These are phyloP conservation scores for Colletotrichum phormii DNA, from an alignment of 2,329 filamentous ascomycete genomes.

Conservation along the genomic window DNA sequence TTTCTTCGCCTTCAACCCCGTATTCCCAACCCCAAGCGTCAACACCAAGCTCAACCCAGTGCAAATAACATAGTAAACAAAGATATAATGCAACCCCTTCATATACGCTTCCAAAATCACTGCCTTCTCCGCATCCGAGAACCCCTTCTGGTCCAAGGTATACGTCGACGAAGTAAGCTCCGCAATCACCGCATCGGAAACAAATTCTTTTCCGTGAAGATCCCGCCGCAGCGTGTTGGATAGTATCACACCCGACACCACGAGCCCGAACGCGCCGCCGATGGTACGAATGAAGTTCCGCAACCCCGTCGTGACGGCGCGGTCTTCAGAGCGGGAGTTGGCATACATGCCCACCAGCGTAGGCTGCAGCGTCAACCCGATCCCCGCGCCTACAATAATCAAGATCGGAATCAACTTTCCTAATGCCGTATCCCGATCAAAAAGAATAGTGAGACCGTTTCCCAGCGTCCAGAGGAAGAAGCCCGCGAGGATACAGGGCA, in stretches of 20 bases:
- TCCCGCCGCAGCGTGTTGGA: constrained; percentile 42
- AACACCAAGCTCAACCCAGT: constrained; percentile 35
- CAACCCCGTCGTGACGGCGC: constrained; percentile 51
- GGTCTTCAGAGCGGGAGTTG: constrained; percentile 48
- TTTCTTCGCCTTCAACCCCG: constrained; percentile 38
- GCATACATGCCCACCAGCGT: constrained; percentile 52
- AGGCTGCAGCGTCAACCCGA: constrained; percentile 51
- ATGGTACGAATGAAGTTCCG: constrained; percentile 53
- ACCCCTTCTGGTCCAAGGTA: constrained; percentile 37
- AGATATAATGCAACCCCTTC: constrained; percentile 44
- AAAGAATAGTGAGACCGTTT: constrained; percentile 45
- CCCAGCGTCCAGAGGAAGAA: constrained; percentile 51
- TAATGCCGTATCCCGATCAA: constrained; percentile 41
- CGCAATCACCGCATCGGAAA: constrained; percentile 36
- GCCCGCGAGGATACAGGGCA: constrained; percentile 44
- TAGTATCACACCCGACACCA: constrained; percentile 45
- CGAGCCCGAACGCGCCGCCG: constrained; percentile 50
- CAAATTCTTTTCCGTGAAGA: constrained; percentile 27
- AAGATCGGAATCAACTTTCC: constrained; percentile 46
- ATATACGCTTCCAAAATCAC: constrained; percentile 44
- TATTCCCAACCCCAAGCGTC: constrained; percentile 40
- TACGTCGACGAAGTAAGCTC: constrained; percentile 43
- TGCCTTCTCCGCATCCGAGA: constrained; percentile 35
- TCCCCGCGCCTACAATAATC: constrained; percentile 48
- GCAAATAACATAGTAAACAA: constrained; percentile 41